Conservation (phyloP, 257 asterid genomes). For the Dorcoceras hygrometricum region DNA sequence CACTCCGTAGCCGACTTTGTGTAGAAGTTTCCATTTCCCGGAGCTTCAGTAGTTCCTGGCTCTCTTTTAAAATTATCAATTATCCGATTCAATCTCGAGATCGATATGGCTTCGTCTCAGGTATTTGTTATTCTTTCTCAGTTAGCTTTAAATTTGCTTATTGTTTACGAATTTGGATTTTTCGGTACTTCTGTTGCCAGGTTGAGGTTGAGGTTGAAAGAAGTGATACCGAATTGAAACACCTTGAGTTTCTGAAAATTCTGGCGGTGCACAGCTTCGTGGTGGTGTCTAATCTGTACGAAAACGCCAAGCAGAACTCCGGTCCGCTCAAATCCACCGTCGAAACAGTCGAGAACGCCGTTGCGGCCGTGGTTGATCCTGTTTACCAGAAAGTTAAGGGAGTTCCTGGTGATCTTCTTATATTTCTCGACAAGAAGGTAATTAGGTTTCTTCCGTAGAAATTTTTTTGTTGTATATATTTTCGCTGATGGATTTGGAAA, state of each 20-base stretch:
- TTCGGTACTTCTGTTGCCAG: background rate
- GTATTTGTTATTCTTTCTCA: background rate
- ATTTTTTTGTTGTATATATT: background rate
- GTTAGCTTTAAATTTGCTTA: background rate
- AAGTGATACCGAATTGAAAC: conserved; percentile 43
- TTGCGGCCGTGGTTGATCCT: conserved; percentile 39
- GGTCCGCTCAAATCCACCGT: conserved; percentile 55
- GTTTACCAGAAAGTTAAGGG: conserved; percentile 42
- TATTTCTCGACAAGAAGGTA: conserved; percentile 50
- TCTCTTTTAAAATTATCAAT: no score
- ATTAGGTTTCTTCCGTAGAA: background rate
- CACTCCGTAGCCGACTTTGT: background rate
- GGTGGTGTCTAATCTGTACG: conserved; percentile 40
- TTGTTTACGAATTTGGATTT: conserved; percentile 9
- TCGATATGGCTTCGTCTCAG: conserved; percentile 21
- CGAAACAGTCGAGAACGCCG: conserved; percentile 49
- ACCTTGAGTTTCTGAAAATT: conserved; percentile 43
- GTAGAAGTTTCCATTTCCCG: background rate
- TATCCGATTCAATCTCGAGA: background rate
- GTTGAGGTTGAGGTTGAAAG: conserved; percentile 43
- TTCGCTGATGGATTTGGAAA: background rate
- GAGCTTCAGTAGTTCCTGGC: no score
- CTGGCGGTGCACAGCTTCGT: conserved; percentile 35
- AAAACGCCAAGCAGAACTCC: conserved; percentile 42
- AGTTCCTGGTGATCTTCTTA: conserved; percentile 43